These are phyloP conservation scores for Jaapia argillacea DNA, from an alignment of 768 basidiomycete genomes.

Conservation along the genomic window DNA sequence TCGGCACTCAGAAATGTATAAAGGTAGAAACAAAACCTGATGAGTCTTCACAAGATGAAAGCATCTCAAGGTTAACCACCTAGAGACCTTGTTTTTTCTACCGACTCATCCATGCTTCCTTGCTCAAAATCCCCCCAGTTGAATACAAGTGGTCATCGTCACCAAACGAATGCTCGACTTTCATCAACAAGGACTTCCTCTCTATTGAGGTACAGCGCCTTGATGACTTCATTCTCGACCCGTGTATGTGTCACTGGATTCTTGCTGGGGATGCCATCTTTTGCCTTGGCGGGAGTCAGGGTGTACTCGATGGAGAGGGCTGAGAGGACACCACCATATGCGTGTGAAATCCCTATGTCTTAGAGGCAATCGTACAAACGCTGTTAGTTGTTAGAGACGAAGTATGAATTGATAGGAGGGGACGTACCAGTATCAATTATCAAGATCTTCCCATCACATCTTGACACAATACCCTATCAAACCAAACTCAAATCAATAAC, in stretches of 20 bases:
- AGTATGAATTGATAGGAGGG: background rate
- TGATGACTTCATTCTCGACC: conserved; percentile 56
- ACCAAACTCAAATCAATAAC: background rate
- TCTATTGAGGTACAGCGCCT: conserved; percentile 49
- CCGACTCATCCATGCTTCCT: too few species aligned
- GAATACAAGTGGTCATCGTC: too few species aligned
- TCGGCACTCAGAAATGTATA: too few species aligned
- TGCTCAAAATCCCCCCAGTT: too few species aligned
- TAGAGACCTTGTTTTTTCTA: too few species aligned
- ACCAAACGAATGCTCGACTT: conserved; percentile 29
- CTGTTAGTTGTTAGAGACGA: too few species aligned
- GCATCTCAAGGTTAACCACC: too few species aligned
- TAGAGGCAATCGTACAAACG: conserved; percentile 6
- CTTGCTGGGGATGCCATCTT: conserved; percentile 10
- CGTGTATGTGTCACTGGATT: too few species aligned
- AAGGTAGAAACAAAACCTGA: too few species aligned
- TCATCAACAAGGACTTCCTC: conserved; percentile 41
- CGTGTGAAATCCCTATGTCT: conserved; percentile 75
- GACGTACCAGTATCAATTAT: conserved; percentile 85
- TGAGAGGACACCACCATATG: conserved; percentile 89
- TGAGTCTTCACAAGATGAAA: too few species aligned
- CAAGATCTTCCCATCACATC: conserved; percentile 88
- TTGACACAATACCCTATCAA: conserved; percentile 61
- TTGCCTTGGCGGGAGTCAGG: conserved; percentile 45
- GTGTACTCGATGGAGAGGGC: conserved; percentile 84